These are phyloP conservation scores for Magnolia sinica DNA, from an alignment of 164 flowering plant species.

Conservation along the genomic window DNA sequence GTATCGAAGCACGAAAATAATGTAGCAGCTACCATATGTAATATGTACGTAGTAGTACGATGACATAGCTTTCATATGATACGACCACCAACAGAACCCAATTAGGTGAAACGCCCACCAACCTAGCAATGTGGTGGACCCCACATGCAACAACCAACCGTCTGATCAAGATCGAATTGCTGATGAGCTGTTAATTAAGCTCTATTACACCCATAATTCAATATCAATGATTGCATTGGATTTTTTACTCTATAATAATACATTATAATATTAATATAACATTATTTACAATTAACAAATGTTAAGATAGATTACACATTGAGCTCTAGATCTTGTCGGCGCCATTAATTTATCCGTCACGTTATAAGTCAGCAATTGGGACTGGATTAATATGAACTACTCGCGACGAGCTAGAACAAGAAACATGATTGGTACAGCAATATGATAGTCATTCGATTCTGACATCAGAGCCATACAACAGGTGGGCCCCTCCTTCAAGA, in stretches of 20 bases:
- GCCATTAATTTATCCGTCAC: background rate
- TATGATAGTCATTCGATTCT: background rate
- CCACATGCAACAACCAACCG: background rate
- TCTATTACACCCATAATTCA: background rate
- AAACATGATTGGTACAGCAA: no score
- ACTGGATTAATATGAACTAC: no score
- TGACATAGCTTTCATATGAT: background rate
- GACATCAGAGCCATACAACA: background rate
- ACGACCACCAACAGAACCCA: background rate
- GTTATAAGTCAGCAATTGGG: background rate
- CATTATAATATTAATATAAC: no score
- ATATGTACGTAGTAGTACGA: background rate
- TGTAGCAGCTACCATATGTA: background rate
- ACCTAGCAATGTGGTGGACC: background rate
- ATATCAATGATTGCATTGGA: background rate
- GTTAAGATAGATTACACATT: background rate
- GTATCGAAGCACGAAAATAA: background rate
- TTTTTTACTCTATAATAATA: background rate
- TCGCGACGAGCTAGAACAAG: no score
- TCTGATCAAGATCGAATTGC: background rate
- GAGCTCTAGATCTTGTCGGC: background rate
- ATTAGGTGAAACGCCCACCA: background rate
- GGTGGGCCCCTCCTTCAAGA: background rate
- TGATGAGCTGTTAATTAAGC: background rate
- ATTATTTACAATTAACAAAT: no score